Conservation (phyloP, 2,329 filamentous ascomycete genomes). For the Emmonsiellopsis sp. region DNA sequence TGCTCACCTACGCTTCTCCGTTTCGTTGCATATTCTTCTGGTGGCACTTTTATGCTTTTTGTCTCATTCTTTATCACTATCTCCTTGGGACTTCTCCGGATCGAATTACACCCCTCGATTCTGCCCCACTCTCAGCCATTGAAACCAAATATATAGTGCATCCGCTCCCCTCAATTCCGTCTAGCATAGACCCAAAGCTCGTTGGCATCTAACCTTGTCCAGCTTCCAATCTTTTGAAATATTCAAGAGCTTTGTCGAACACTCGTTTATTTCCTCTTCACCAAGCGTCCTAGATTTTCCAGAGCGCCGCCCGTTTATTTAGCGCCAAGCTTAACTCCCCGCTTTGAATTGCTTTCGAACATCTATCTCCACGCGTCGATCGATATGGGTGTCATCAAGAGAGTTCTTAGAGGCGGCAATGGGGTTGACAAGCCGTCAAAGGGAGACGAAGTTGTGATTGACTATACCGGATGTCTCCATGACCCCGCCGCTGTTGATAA, state of each 20-base stretch:
- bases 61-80: neutral
- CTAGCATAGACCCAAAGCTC: neutral
- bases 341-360: neutral
- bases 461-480: conserved; percentile 85
- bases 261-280: conserved; percentile 1
- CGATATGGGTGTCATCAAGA: conserved; percentile 65
- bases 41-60: neutral
- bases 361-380: neutral
- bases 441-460: conserved; percentile 71
- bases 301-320: neutral
- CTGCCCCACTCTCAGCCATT: conserved; percentile 1
- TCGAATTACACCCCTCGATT: neutral
- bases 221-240: conserved; percentile 1
- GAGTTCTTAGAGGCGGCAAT: conserved; percentile 51
- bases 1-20: neutral
- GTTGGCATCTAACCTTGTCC: neutral
- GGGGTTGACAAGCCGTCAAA: conserved; percentile 48
- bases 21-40: neutral
- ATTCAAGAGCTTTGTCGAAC: neutral
- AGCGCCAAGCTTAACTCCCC: neutral
- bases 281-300: neutral
- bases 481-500: conserved; percentile 51
- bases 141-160: neutral
- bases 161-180: neutral
- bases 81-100: neutral